Conservation (phyloP, 495 filamentous ascomycete genomes). For the Articulospora tetracladia region DNA sequence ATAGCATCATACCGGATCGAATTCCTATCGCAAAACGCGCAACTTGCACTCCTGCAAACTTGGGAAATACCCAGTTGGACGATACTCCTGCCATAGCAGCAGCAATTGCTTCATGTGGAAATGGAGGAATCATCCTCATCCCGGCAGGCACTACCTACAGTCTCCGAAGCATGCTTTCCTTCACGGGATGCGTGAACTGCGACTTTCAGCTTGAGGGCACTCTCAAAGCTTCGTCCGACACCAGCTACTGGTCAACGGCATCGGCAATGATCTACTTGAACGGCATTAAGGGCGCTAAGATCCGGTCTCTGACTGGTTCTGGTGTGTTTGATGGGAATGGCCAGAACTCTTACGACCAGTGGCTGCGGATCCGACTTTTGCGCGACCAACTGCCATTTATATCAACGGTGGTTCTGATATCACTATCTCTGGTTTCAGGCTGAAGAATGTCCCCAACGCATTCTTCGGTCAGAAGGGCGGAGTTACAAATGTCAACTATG, state of each 20-base stretch:
- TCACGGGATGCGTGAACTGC: constrained; percentile 34
- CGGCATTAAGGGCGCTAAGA: constrained; percentile 30
- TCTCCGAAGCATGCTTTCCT: constrained; percentile 33
- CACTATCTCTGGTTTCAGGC: constrained; percentile 29
- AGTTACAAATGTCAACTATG: constrained; percentile 28
- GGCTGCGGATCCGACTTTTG: constrained; percentile 32
- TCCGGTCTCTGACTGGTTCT: constrained; percentile 34
- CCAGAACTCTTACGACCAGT: constrained; percentile 37
- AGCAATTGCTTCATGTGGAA: constrained; percentile 34
- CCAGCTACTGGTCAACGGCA: constrained; percentile 34
- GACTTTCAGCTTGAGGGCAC: constrained; percentile 40
- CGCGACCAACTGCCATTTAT: constrained; percentile 36
- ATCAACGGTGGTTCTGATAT: constrained; percentile 36
- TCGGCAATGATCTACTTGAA: constrained; percentile 36
- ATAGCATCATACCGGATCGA: too few species aligned
- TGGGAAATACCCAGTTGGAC: constrained; percentile 27
- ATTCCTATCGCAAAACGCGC: too few species aligned
- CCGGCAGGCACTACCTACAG: constrained; percentile 34
- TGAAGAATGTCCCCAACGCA: constrained; percentile 41
- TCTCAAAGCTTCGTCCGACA: constrained; percentile 34
- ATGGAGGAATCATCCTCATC: constrained; percentile 38
- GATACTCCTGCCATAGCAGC: constrained; percentile 37
- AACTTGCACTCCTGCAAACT: constrained; percentile 33
- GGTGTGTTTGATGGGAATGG: constrained; percentile 45
- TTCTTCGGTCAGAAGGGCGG: constrained; percentile 36